phyloP scores from a whole-genome alignment of 805 yeast genomes.

The Sugiyamaella mastotermitis region DNA sequence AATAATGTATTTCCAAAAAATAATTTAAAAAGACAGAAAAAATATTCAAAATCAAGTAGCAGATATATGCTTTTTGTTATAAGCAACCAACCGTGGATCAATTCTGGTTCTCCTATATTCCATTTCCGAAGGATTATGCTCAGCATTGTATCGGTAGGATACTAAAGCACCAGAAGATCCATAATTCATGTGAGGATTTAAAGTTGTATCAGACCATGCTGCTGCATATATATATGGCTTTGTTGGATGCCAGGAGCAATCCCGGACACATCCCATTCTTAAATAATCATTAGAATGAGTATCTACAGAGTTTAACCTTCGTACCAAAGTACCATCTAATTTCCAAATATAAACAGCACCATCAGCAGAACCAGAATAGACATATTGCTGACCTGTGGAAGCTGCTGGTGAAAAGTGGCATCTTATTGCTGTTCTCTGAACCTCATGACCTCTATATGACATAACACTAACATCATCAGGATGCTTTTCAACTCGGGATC shows the following conservation, averaged over 20 bases:
- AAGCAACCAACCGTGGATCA: neutral
- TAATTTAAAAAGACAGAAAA: no score
- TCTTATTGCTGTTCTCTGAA: slow-evolving; percentile 25
- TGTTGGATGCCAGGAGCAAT: slow-evolving; percentile 26
- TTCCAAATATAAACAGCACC: slow-evolving; percentile 26
- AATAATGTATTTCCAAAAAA: no score
- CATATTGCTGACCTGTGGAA: slow-evolving; percentile 24
- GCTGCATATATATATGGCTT: slow-evolving; percentile 20
- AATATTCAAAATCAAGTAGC: no score
- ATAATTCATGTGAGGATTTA: neutral
- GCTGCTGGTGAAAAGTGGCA: slow-evolving; percentile 26
- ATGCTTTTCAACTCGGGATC: slow-evolving; percentile 19
- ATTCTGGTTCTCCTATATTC: neutral
- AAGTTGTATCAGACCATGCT: slow-evolving; percentile 3
- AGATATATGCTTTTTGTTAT: neutral
- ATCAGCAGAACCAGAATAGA: slow-evolving; percentile 28
- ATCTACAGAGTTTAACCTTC: slow-evolving; percentile 6
- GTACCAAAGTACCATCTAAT: slow-evolving; percentile 24
- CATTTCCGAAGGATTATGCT: neutral
- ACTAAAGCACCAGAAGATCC: slow-evolving; percentile 6
- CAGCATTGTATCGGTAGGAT: slow-evolving; percentile 4
- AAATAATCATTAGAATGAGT: slow-evolving; percentile 4
- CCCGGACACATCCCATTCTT: slow-evolving; percentile 20
- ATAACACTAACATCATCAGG: slow-evolving; percentile 25
- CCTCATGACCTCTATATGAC: slow-evolving; percentile 28